Conservation (phyloP, 1,284 basidiomycete genomes). For the Pseudozyma thailandica region DNA sequence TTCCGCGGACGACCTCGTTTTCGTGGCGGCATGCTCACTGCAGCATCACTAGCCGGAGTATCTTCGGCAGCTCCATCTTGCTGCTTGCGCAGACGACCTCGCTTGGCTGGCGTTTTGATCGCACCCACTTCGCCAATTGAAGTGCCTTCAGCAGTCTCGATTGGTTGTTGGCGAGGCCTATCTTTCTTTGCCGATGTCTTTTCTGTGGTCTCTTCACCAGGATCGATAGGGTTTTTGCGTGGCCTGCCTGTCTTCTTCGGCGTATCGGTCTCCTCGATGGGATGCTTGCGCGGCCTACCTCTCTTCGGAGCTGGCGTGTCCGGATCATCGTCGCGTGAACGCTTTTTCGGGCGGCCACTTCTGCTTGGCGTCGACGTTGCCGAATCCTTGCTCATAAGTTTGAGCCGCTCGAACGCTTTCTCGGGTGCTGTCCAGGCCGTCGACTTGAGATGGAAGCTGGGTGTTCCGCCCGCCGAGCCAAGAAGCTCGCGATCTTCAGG, state of each 20-base stretch:
- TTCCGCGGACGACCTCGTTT: slow-evolving; percentile 24
- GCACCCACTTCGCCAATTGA: background rate
- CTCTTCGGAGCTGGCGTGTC: slow-evolving; percentile 12
- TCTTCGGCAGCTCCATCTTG: too few relatives aligned
- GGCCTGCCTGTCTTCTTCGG: slow-evolving; percentile 16
- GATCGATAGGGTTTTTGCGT: slow-evolving; percentile 14
- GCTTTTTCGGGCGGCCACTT: slow-evolving; percentile 22
- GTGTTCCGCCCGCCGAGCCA: slow-evolving; percentile 28
- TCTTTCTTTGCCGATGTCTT: background rate
- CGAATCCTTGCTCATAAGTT: slow-evolving; percentile 15
- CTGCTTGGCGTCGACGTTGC: slow-evolving; percentile 15
- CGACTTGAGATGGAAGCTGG: slow-evolving; percentile 18
- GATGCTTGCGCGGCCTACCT: slow-evolving; percentile 26
- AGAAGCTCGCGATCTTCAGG: slow-evolving; percentile 21
- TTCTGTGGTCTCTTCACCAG: background rate
- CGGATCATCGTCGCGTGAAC: slow-evolving; percentile 7
- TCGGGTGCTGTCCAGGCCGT: slow-evolving; percentile 14
- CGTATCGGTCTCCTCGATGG: slow-evolving; percentile 1
- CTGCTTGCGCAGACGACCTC: slow-evolving; percentile 20
- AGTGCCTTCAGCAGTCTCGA: background rate
- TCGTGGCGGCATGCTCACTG: background rate
- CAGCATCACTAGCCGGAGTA: background rate
- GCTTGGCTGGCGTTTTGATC: slow-evolving; percentile 7
- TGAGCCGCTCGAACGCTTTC: slow-evolving; percentile 6
- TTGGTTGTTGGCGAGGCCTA: background rate